Evolutionary conservation across 1,139 yeast species (phyloP).

Genomic region (Protomyces lactucae-debilis): DNA sequence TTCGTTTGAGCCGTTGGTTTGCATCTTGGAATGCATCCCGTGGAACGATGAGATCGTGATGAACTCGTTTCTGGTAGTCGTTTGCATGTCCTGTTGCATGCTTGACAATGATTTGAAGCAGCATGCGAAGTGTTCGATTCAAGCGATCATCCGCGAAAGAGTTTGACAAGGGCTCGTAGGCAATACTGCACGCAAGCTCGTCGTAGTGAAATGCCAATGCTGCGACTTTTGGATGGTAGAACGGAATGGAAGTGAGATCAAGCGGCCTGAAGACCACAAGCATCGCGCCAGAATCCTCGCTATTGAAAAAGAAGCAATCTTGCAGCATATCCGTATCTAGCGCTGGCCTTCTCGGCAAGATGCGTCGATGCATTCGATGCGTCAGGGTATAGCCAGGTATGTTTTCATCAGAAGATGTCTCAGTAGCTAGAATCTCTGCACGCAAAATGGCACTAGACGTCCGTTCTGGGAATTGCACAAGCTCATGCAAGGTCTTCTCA

Average conservation of each 20-base stretch:
- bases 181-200: constrained; percentile 1
- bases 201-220: constrained; percentile 56
- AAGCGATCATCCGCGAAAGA: constrained; percentile 46
- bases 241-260: constrained; percentile 55
- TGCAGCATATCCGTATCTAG: constrained; percentile 15
- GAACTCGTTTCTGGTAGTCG: constrained; percentile 83
- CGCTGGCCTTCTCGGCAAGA: constrained; percentile 5
- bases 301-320: constrained; percentile 7
- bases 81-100: constrained; percentile 78
- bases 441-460: constrained; percentile 86
- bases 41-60: constrained; percentile 80
- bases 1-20: constrained; percentile 73
- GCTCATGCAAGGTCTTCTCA: constrained; percentile 49
- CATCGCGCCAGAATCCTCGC: background rate
- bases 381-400: background rate
- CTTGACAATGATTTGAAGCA: constrained; percentile 71
- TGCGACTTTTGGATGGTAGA: constrained; percentile 79
- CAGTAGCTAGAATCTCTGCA: constrained; percentile 71
- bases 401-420: constrained; percentile 5
- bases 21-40: constrained; percentile 78
- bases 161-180: constrained; percentile 25
- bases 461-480: constrained; percentile 72
- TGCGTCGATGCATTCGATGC: background rate
- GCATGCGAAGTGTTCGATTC: constrained; percentile 72
- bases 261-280: constrained; percentile 27